These are phyloP conservation scores for Fusarium sp. DNA, from an alignment of 2,329 filamentous ascomycete genomes.

Conservation along the genomic window DNA sequence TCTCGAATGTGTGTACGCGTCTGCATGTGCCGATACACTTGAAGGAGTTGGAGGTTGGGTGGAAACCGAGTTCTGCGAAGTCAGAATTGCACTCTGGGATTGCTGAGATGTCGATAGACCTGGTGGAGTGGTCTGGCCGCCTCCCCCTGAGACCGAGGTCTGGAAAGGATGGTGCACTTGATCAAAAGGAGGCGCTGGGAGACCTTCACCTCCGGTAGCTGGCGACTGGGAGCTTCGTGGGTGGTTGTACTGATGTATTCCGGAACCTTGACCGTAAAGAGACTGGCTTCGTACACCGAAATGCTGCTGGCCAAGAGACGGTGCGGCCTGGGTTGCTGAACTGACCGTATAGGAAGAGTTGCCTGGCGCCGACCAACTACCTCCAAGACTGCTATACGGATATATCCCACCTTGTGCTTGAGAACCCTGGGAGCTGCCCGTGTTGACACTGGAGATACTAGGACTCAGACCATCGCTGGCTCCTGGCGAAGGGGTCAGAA, in stretches of 20 bases:
- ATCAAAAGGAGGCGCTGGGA: constrained; percentile 76
- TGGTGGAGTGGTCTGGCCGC: constrained; percentile 50
- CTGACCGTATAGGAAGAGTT: constrained; percentile 64
- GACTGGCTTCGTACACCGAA: constrained; percentile 47
- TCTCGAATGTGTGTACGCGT: constrained; percentile 63
- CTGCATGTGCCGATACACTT: constrained; percentile 66
- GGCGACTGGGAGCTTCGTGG: constrained; percentile 59
- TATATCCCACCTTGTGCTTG: constrained; percentile 62
- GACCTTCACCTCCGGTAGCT: constrained; percentile 66
- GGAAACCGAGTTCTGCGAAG: constrained; percentile 44
- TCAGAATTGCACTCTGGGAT: constrained; percentile 43
- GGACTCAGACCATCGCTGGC: constrained; percentile 71
- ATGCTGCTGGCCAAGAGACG: constrained; percentile 45
- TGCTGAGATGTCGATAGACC: constrained; percentile 48
- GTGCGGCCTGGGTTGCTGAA: constrained; percentile 53
- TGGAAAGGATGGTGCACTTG: constrained; percentile 74
- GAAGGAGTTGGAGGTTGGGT: constrained; percentile 63
- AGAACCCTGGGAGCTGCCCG: constrained; percentile 68
- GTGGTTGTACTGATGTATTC: constrained; percentile 54
- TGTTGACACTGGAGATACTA: constrained; percentile 70
- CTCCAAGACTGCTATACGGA: constrained; percentile 66
- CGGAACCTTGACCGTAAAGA: constrained; percentile 63
- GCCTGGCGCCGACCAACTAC: constrained; percentile 69
- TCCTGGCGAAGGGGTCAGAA: constrained; percentile 57
- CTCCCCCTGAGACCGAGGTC: constrained; percentile 65